Conservation (phyloP, 2,329 filamentous ascomycete species). For the Ciborinia camelliae region DNA sequence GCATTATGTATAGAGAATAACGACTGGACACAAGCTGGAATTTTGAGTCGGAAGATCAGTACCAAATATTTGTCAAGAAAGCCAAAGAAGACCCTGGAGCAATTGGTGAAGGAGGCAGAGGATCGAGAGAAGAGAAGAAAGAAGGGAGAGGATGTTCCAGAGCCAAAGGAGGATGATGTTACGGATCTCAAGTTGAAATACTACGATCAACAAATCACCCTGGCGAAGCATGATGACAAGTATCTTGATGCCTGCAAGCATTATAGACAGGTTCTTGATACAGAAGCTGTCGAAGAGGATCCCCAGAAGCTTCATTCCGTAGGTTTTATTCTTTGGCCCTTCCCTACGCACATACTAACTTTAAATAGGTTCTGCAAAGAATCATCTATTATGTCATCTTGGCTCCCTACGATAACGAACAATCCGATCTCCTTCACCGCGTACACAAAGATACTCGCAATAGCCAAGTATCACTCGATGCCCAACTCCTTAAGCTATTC, state of each 20-base stretch:
- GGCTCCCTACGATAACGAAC: conserved; percentile 96
- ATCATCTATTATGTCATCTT: conserved; percentile 98
- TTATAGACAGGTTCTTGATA: conserved; percentile 94
- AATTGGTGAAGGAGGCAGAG: conserved; percentile 87
- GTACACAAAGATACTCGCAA: conserved; percentile 84
- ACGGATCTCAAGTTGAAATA: conserved; percentile 94
- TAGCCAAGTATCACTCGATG: conserved; percentile 71
- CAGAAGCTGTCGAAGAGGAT: conserved; percentile 90
- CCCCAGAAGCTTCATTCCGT: conserved; percentile 80
- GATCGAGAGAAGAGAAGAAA: conserved; percentile 82
- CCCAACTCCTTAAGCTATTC: conserved; percentile 87
- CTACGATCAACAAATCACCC: conserved; percentile 94
- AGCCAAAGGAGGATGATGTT: conserved; percentile 80
- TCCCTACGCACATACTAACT: conserved; percentile 23
- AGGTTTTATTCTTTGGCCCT: conserved; percentile 39
- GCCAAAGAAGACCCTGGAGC: conserved; percentile 84
- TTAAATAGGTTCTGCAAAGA: conserved; percentile 74
- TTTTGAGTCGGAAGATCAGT: conserved; percentile 95
- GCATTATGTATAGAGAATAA: conserved; percentile 89
- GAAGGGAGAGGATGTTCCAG: conserved; percentile 72
- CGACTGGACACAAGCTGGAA: conserved; percentile 94
- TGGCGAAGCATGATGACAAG: conserved; percentile 96
- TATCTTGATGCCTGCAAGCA: conserved; percentile 98
- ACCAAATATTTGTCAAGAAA: conserved; percentile 87
- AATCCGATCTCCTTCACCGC: conserved; percentile 93